Conservation (phyloP, 1,284 basidiomycete genomes). For the Trichosporon faecale region DNA sequence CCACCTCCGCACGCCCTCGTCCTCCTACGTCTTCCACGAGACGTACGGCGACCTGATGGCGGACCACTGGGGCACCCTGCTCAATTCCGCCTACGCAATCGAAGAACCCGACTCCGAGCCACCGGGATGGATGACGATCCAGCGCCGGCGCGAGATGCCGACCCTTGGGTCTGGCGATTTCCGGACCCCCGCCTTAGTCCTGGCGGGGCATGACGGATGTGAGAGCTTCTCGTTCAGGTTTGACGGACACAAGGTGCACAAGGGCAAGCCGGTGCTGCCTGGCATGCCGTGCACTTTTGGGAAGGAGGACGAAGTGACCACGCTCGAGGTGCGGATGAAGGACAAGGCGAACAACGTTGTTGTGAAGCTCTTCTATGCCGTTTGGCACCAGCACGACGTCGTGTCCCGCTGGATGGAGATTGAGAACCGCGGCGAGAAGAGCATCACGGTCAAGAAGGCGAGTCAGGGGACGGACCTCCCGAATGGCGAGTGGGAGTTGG, state of each 20-base stretch:
- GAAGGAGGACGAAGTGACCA: constrained; percentile 18
- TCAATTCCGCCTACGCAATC: background rate
- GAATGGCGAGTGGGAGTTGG: constrained; percentile 29
- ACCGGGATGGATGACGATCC: constrained; percentile 11
- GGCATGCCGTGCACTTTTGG: constrained; percentile 35
- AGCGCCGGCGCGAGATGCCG: constrained; percentile 31
- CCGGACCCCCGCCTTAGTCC: constrained; percentile 31
- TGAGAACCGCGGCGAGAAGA: constrained; percentile 23
- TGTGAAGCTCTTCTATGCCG: constrained; percentile 28
- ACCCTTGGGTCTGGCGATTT: constrained; percentile 38
- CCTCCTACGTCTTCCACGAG: constrained; percentile 30
- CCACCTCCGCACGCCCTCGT: background rate
- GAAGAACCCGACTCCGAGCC: background rate
- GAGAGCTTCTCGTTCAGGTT: constrained; percentile 30
- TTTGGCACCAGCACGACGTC: constrained; percentile 25
- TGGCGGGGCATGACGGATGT: constrained; percentile 21
- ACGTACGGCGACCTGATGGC: constrained; percentile 30
- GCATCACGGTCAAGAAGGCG: constrained; percentile 26
- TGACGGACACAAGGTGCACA: constrained; percentile 17
- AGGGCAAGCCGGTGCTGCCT: constrained; percentile 27
- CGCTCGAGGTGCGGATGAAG: constrained; percentile 27
- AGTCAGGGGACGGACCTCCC: constrained; percentile 32
- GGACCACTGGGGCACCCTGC: constrained; percentile 33
- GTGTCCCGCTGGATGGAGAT: constrained; percentile 26
- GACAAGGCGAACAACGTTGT: constrained; percentile 22